A percentile compares a stretch with the other conserved stretches of the same genome.
Evolutionary conservation across 768 basidiomycete genomes (phyloP).

Genomic region (Russula olivacea): DNA sequence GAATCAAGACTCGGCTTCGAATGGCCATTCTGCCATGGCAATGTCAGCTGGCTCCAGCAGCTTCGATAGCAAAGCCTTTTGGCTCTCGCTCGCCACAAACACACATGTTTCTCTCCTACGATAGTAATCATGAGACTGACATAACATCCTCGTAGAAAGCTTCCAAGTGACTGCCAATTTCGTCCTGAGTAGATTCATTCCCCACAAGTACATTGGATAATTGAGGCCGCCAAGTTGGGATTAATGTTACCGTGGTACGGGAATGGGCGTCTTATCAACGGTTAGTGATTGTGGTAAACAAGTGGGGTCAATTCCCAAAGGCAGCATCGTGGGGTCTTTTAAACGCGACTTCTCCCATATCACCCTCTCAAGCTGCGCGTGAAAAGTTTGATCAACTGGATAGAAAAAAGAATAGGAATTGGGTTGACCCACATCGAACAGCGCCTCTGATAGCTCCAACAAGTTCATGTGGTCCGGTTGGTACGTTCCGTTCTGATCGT

Average conservation of each 20-base stretch:
- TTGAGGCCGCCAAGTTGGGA: not conserved
- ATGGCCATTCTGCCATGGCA: not conserved
- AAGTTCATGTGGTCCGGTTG: slow-evolving; percentile 77
- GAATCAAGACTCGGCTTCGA: not conserved
- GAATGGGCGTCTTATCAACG: not conserved
- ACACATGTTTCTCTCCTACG: not conserved
- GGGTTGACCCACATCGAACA: slow-evolving; percentile 47
- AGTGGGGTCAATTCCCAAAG: slow-evolving; percentile 23
- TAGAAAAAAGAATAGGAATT: slow-evolving; percentile 1
- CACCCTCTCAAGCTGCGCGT: slow-evolving; percentile 44
- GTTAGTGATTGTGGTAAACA: slow-evolving; percentile 3
- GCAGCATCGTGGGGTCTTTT: slow-evolving; percentile 41
- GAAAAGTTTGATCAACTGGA: slow-evolving; percentile 15
- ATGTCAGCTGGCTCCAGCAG: not conserved
- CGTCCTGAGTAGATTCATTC: not conserved
- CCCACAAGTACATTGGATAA: not conserved
- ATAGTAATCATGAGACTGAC: not conserved
- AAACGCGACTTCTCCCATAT: slow-evolving; percentile 47
- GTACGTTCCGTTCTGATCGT: slow-evolving; percentile 37
- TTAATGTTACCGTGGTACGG: not conserved
- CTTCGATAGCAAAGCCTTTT: not conserved
- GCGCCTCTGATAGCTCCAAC: slow-evolving; percentile 50
- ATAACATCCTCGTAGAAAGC: not conserved
- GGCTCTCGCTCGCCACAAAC: not conserved
- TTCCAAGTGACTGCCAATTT: not conserved